Evolutionary conservation across 371 early-diverging fungal species (phyloP).

Genomic region (Umbelopsis sp.): DNA sequence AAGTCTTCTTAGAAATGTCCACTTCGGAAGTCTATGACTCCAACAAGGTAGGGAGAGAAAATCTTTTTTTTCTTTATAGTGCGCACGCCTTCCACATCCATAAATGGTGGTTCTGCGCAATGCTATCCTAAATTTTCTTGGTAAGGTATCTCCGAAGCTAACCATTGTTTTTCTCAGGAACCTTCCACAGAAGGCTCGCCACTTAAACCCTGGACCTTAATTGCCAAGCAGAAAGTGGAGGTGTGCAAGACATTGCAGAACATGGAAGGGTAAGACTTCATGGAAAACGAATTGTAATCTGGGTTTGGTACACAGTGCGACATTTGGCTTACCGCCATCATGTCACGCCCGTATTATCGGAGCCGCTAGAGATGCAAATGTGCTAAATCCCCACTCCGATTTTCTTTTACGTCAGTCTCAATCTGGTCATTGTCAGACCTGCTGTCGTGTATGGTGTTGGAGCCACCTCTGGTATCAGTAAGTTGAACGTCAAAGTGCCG

Average conservation of each 20-base stretch:
- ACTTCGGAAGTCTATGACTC: slow-evolving; percentile 89
- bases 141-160: slow-evolving; percentile 8
- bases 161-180: slow-evolving; percentile 45
- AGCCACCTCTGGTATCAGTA: slow-evolving; percentile 77
- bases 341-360: not conserved
- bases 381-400: not conserved
- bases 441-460: slow-evolving; percentile 90
- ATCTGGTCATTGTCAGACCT: slow-evolving; percentile 85
- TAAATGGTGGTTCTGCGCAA: not conserved
- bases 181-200: slow-evolving; percentile 73
- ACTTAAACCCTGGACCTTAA: slow-evolving; percentile 82
- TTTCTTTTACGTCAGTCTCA: slow-evolving; percentile 48
- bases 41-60: slow-evolving; percentile 58
- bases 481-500: no score
- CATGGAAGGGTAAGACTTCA: slow-evolving; percentile 47
- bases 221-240: slow-evolving; percentile 77
- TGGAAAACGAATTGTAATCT: not conserved
- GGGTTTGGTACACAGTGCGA: slow-evolving; percentile 1
- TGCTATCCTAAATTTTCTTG: not conserved
- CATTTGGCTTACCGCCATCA: not conserved
- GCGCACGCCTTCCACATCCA: slow-evolving; percentile 7
- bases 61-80: slow-evolving; percentile 4
- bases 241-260: slow-evolving; percentile 80
- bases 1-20: slow-evolving; percentile 80
- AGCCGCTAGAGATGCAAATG: not conserved